These are phyloP conservation scores for Komagataella populi DNA, from an alignment of 805 yeast species.

Conservation along the genomic window DNA sequence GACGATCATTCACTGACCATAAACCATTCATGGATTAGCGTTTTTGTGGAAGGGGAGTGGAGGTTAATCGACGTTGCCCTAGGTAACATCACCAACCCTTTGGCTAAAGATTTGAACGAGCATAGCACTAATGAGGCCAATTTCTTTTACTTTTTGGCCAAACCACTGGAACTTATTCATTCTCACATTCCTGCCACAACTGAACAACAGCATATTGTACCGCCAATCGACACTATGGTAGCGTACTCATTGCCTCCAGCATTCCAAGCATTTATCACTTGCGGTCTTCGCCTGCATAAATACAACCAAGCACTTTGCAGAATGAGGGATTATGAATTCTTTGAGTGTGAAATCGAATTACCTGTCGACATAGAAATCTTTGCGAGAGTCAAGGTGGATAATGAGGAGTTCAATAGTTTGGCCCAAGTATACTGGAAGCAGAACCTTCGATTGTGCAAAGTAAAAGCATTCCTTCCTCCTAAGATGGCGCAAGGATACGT, in stretches of 20 bases:
- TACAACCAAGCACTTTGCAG: constrained; percentile 70
- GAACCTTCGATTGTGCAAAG: constrained; percentile 49
- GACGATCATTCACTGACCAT: constrained; percentile 35
- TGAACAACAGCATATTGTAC: constrained; percentile 75
- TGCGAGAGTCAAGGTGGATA: constrained; percentile 37
- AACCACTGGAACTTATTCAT: constrained; percentile 63
- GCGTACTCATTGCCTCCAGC: constrained; percentile 76
- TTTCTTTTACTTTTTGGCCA: constrained; percentile 56
- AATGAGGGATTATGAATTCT: constrained; percentile 60
- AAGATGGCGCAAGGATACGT: constrained; percentile 56
- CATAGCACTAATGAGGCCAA: constrained; percentile 19
- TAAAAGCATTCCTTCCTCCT: constrained; percentile 73
- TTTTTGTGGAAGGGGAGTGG: constrained; percentile 64
- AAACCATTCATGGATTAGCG: constrained; percentile 85
- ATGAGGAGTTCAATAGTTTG: constrained; percentile 38
- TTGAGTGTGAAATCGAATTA: constrained; percentile 62
- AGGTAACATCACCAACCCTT: constrained; percentile 45
- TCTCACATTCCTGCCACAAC: constrained; percentile 79
- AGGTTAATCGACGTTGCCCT: constrained; percentile 62
- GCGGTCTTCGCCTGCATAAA: constrained; percentile 43
- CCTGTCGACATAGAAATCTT: constrained; percentile 61
- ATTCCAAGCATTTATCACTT: constrained; percentile 66
- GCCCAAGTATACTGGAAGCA: constrained; percentile 72
- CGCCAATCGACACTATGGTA: constrained; percentile 66
- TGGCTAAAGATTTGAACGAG: constrained; percentile 25